Base-by-base conservation (phyloP, 2,329 filamentous ascomycete species). In the Ophiostoma himal-ulmi region DNA sequence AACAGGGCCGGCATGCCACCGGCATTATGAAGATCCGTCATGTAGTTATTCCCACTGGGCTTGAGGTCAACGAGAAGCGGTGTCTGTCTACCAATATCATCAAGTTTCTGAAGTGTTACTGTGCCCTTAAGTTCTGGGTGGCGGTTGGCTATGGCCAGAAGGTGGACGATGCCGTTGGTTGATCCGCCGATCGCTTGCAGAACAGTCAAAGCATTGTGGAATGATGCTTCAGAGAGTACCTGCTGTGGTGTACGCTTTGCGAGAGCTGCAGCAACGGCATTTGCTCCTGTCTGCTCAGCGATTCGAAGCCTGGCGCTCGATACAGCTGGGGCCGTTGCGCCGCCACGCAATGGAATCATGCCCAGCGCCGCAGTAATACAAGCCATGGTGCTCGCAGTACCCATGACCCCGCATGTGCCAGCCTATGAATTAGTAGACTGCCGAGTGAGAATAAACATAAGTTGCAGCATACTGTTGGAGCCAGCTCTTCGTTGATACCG, bases 341-440 rank as follows among this genome's bases (percentile, higher is more conserved):
- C 92, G 6, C 88, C 88, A 5, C 67, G 67, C 8, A 93, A 89
- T 0, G 94, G 84, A 71, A 91, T 90, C 74, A 96, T 83, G n/a
- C 93, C 93, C 75, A 96, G 88, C 0, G 88, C 92, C 72, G 93
- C 92, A 30, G 94, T 90, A 20, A 92, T 86, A 6, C 91, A 94
- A 0, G 92, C 91, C 91, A 96, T 94, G 1, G 92, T 96, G 76
- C 93, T 94, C 7, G 93, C 93, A 0, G 93, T 96, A 73, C 92
- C 95, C 93, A 96, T 96, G 22, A 94, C 93, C 66, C 92, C 92
- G 74, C 93, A 96, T 0, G 92, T 93, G 39, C 93, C 93, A 1
- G 88, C 87, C 0, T 64, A 17, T 7, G 6, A 62, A 34, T 17
- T 14, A 60, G 22, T 5, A 30, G 5, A 62, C 22, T 60, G 0